Conservation (phyloP, 768 basidiomycete species). For the Mycena floridula region DNA sequence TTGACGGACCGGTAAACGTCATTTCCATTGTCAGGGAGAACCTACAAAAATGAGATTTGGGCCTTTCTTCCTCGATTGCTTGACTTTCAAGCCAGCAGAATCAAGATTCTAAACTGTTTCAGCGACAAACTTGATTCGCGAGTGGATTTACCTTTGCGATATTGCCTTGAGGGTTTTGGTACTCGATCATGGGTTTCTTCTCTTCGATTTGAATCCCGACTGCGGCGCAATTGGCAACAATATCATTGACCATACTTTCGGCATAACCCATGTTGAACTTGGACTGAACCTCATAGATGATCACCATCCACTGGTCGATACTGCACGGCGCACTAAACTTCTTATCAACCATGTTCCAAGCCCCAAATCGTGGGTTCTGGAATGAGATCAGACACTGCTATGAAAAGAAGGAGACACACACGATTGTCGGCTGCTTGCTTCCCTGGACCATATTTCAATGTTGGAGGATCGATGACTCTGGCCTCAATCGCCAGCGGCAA, state of each 20-base stretch:
- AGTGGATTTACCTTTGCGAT: not conserved
- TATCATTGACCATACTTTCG: slow-evolving; percentile 30
- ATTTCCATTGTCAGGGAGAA: slow-evolving; percentile 48
- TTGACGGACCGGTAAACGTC: slow-evolving; percentile 53
- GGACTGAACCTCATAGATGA: slow-evolving; percentile 41
- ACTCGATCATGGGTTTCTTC: not conserved
- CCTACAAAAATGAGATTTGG: slow-evolving; percentile 41
- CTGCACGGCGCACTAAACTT: slow-evolving; percentile 34
- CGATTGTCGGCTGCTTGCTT: slow-evolving; percentile 37
- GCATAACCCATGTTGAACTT: slow-evolving; percentile 35
- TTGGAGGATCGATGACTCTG: slow-evolving; percentile 41
- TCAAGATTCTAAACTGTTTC: too few species aligned
- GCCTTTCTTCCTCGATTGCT: slow-evolving; percentile 22
- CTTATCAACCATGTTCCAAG: slow-evolving; percentile 55
- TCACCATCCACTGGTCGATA: slow-evolving; percentile 41
- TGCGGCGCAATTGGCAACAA: slow-evolving; percentile 26
- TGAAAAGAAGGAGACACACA: slow-evolving; percentile 19
- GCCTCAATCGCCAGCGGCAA: slow-evolving; percentile 32
- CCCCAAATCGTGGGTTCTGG: slow-evolving; percentile 37
- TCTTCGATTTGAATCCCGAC: slow-evolving; percentile 33
- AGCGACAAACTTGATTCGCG: too few species aligned
- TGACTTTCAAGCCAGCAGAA: too few species aligned
- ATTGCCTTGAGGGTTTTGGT: not conserved
- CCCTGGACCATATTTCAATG: slow-evolving; percentile 41
- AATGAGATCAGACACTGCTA: not conserved